Evolutionary conservation across 495 filamentous ascomycete species (phyloP), one percentile per base, ranked within the genome.

Genomic region (Penicillium roqueforti): DNA sequence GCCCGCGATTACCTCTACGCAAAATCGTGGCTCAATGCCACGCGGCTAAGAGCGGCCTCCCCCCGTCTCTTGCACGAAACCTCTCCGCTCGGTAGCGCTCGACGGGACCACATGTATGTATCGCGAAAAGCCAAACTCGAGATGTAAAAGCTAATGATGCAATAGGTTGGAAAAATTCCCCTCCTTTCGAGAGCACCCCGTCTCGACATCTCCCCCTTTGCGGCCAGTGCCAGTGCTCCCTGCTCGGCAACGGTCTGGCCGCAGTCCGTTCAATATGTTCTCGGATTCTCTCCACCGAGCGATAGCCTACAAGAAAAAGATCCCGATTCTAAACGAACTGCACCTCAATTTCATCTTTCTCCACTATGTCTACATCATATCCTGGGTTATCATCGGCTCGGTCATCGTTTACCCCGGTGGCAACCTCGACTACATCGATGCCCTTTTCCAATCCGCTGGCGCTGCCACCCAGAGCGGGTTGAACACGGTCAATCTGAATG

Each of bases 391-490:
- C 31, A 14, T 90, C 40, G 85, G 84, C 5, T 95, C 91, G 3
- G 66, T 97, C 53, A 74, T 96, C 9, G 61, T 97, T 14, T 96
- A 80, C 54, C 76, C 80, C n/a, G 68, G 65, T 13, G 78, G 77
- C 14, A 61, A 79, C 6, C 63, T 99, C 37, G 55, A 69, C 6
- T 99, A 95, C 61, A 89, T 92, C 55, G 91, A 99, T 78, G 88
- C 91, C 13, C 80, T 99, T 16, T 90, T 96, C 75, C 87, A 95
- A 55, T 78, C 86, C 11, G 79, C 77, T 54, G 91, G 95, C 13
- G 78, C 86, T 32, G 83, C 87, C 50, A 97, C 92, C 1, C 93
- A 99, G 67, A 92, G 89, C 44, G 93, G 93, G 0, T 73, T 99
- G 53, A 98, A 98, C 69, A 86, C 91, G 18, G 70, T 96, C 40